Percentiles rank a stretch among this genome's conserved stretches.
These are phyloP conservation scores for Neonectria hederae DNA, from an alignment of 2,329 filamentous ascomycete species.

Conservation along the genomic window DNA sequence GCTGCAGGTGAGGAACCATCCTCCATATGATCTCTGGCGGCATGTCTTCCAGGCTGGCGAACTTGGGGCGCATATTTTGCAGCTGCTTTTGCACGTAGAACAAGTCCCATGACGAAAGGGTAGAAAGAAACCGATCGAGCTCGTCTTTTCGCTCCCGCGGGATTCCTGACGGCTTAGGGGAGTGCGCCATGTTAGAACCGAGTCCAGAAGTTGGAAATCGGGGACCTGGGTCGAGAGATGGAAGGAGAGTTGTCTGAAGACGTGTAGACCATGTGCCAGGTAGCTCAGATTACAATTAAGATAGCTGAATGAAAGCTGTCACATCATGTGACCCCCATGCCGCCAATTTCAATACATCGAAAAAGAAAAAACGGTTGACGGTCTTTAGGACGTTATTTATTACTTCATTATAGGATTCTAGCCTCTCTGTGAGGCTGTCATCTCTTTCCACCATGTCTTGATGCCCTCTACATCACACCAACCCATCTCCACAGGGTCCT, in stretches of 20 bases:
- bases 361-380: not conserved
- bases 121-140: slow-evolving; percentile 39
- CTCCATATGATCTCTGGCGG: slow-evolving; percentile 42
- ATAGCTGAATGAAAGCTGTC: not conserved
- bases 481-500: slow-evolving; percentile 54
- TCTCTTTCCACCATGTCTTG: slow-evolving; percentile 56
- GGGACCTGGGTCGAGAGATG: not conserved
- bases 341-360: not conserved
- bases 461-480: slow-evolving; percentile 62
- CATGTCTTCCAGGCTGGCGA: slow-evolving; percentile 40
- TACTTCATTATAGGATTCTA: not conserved
- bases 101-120: slow-evolving; percentile 42
- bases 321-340: not conserved
- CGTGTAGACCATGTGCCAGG: not conserved
- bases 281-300: not conserved
- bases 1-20: slow-evolving; percentile 33
- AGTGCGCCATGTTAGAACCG: not conserved
- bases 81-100: slow-evolving; percentile 39
- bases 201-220: not conserved
- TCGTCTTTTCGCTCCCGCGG: slow-evolving; percentile 13
- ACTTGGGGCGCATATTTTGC: slow-evolving; percentile 20
- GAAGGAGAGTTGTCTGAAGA: not conserved
- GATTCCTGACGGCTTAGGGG: not conserved
- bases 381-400: not conserved
- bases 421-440: slow-evolving; percentile 21